Percentiles rank a stretch among this genome's conserved stretches.
These are phyloP conservation scores for Metschnikowia picachoensis DNA, from an alignment of 805 yeast species.

Conservation along the genomic window DNA sequence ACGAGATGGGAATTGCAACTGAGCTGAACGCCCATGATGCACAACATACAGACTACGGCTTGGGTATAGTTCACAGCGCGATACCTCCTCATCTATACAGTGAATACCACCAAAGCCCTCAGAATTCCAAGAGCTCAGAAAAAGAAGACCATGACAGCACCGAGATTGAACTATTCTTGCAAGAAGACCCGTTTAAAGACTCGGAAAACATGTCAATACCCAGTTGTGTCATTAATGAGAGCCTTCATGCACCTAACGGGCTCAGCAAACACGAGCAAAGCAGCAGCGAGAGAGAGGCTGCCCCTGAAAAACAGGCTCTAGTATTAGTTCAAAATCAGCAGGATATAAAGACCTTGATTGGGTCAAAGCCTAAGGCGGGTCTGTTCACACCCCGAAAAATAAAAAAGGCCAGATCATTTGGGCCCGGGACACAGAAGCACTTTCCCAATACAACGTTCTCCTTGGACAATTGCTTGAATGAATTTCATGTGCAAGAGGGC, in stretches of 20 bases:
- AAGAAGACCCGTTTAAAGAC: slow-evolving; percentile 1
- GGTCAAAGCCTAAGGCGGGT: background rate
- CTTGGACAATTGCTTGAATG: slow-evolving; percentile 15
- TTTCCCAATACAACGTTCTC: slow-evolving; percentile 12
- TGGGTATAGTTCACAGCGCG: background rate
- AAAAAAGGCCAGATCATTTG: slow-evolving; percentile 9
- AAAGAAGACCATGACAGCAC: background rate
- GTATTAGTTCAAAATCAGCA: background rate
- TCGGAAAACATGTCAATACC: background rate
- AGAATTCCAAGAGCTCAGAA: background rate
- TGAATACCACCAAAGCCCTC: background rate
- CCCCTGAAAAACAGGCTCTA: too few species aligned
- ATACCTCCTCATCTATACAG: too few species aligned
- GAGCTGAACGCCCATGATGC: background rate
- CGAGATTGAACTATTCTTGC: background rate
- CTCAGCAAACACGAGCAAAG: too few species aligned
- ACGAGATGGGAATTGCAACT: background rate
- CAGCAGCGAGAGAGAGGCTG: too few species aligned
- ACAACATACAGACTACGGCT: background rate
- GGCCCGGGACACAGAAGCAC: slow-evolving; percentile 2
- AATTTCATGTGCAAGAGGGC: slow-evolving; percentile 15
- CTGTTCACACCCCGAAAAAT: background rate
- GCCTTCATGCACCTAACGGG: too few species aligned
- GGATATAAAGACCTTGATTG: background rate
- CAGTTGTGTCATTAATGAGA: background rate